These are phyloP conservation scores for Pythium phragmitis DNA, from an alignment of 352 stramenopile species.

Conservation along the genomic window DNA sequence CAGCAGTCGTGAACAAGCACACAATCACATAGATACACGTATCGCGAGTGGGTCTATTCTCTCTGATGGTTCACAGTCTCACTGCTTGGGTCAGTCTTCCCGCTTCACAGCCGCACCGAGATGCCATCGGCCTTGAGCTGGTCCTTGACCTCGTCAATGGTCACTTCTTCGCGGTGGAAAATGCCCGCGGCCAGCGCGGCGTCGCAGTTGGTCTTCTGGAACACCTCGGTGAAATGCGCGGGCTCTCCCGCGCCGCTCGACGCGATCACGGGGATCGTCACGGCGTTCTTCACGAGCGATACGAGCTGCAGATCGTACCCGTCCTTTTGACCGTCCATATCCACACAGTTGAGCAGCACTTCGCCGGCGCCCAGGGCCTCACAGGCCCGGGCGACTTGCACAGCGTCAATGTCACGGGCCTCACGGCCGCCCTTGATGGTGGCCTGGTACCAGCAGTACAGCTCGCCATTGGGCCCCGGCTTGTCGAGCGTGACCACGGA, in stretches of 20 bases:
- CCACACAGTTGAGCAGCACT: slow-evolving; percentile 98
- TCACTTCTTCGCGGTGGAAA: slow-evolving; percentile 97
- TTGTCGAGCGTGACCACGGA: slow-evolving; percentile 68
- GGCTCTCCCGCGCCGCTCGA: slow-evolving; percentile 94
- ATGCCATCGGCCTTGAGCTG: slow-evolving; percentile 79
- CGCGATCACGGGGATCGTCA: slow-evolving; percentile 97
- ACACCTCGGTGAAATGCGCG: slow-evolving; percentile 95
- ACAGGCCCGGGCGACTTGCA: slow-evolving; percentile 83
- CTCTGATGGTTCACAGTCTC: not conserved
- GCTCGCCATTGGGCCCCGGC: slow-evolving; percentile 91
- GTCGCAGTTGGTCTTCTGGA: slow-evolving; percentile 89
- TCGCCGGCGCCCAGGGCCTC: slow-evolving; percentile 96
- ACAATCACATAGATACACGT: not conserved
- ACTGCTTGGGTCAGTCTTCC: not conserved
- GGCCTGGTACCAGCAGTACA: slow-evolving; percentile 97
- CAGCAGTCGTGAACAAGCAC: not conserved
- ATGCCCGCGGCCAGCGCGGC: slow-evolving; percentile 98
- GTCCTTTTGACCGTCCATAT: slow-evolving; percentile 97
- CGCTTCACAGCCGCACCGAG: slow-evolving; percentile 56
- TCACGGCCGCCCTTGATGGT: slow-evolving; percentile 96
- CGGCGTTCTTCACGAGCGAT: slow-evolving; percentile 74
- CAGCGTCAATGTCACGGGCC: slow-evolving; percentile 82
- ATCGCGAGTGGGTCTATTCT: not conserved
- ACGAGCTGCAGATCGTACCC: slow-evolving; percentile 84
- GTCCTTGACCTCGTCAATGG: slow-evolving; percentile 94